phyloP scores from a whole-genome alignment of 2,329 filamentous ascomycete genomes.

The Colletotrichum eleusines region DNA sequence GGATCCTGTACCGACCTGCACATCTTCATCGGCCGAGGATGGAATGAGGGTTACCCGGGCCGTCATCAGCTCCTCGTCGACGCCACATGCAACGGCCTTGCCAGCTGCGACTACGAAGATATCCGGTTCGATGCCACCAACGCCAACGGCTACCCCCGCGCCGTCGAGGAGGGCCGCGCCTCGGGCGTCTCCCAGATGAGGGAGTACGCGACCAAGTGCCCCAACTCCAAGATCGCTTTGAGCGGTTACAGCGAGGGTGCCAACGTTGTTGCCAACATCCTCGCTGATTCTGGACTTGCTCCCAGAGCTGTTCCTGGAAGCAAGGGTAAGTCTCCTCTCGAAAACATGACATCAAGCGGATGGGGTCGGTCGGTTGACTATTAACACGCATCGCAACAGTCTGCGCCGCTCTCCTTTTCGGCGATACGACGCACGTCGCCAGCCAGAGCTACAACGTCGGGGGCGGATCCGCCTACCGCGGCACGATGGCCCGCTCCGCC shows the following conservation, averaged over 20 bases:
- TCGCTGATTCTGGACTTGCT: slow-evolving; percentile 49
- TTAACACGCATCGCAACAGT: slow-evolving; percentile 43
- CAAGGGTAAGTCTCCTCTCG: slow-evolving; percentile 49
- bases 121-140: slow-evolving; percentile 49
- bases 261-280: slow-evolving; percentile 53
- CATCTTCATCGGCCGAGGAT: slow-evolving; percentile 48
- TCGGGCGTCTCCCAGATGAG: slow-evolving; percentile 54
- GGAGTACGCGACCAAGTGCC: slow-evolving; percentile 54
- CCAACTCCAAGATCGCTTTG: slow-evolving; percentile 54
- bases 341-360: background rate
- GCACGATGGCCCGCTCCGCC: slow-evolving; percentile 30
- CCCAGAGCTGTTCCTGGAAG: slow-evolving; percentile 47
- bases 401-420: slow-evolving; percentile 50
- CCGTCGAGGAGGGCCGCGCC: slow-evolving; percentile 52
- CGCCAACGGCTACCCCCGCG: slow-evolving; percentile 50
- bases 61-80: slow-evolving; percentile 46
- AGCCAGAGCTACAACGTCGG: slow-evolving; percentile 51
- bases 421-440: slow-evolving; percentile 51
- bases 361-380: background rate
- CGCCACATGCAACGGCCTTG: slow-evolving; percentile 47
- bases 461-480: slow-evolving; percentile 43
- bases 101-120: slow-evolving; percentile 50
- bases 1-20: slow-evolving; percentile 47
- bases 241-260: slow-evolving; percentile 57
- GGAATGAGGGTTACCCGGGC: slow-evolving; percentile 49